phyloP scores from a whole-genome alignment of 768 basidiomycete species.

The Amanita pseudoporphyria region DNA sequence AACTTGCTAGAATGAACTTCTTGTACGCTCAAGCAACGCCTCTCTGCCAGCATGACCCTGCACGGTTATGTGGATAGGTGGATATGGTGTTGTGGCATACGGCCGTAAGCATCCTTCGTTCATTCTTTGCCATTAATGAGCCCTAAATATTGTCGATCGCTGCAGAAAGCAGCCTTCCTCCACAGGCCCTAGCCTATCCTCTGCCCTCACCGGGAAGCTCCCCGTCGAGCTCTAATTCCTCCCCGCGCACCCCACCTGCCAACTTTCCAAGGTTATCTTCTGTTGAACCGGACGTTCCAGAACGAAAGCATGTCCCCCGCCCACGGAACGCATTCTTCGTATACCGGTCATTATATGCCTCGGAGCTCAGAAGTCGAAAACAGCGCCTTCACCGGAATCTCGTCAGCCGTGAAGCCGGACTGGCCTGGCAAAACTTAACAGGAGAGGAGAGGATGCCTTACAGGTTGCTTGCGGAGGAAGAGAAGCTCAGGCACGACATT shows the following conservation, averaged over 20 bases:
- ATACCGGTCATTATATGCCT: slow-evolving; percentile 37
- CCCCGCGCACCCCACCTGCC: not conserved
- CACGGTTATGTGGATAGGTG: too few relatives aligned
- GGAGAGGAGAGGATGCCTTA: slow-evolving; percentile 26
- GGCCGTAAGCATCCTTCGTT: not conserved
- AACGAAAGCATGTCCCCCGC: slow-evolving; percentile 28
- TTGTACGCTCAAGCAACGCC: too few relatives aligned
- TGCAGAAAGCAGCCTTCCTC: not conserved
- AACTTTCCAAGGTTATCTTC: not conserved
- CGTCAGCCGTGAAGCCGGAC: slow-evolving; percentile 43
- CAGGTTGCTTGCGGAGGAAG: slow-evolving; percentile 27
- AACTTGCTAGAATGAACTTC: too few relatives aligned
- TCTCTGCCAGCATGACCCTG: too few relatives aligned
- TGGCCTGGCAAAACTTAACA: slow-evolving; percentile 20
- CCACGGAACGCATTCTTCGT: slow-evolving; percentile 52
- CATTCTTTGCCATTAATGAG: not conserved
- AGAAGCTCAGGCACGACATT: slow-evolving; percentile 32
- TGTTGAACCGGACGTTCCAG: not conserved
- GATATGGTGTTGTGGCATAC: too few relatives aligned
- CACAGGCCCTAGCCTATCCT: not conserved
- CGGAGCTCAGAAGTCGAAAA: slow-evolving; percentile 5
- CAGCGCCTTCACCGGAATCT: slow-evolving; percentile 21
- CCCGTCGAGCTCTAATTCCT: not conserved
- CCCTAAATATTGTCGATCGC: not conserved
- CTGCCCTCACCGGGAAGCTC: not conserved